Conservation (phyloP, 2,329 filamentous ascomycete genomes). For the Sporothrix variecibatus region DNA sequence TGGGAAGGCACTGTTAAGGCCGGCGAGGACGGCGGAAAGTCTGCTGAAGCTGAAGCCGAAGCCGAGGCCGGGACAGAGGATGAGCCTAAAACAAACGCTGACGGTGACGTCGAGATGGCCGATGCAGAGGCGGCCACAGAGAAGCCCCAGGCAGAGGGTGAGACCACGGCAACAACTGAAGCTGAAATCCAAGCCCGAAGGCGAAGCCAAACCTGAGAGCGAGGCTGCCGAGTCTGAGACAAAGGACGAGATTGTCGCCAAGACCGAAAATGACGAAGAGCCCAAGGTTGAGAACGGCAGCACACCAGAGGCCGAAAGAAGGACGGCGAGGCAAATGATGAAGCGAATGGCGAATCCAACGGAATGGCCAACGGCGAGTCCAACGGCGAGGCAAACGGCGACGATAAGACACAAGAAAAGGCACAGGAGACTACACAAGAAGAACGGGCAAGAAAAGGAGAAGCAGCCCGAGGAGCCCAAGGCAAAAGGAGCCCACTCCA, state of each 20-base stretch:
- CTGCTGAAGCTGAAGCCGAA: not conserved
- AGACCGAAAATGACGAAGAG: not conserved
- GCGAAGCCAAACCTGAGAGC: not conserved
- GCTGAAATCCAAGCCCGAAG: not conserved
- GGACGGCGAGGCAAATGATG: not conserved
- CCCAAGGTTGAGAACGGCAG: not conserved
- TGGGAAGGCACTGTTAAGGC: conserved; percentile 56
- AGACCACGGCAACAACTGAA: not conserved
- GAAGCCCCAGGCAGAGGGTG: not conserved
- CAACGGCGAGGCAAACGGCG: not conserved
- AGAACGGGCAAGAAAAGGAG: not conserved
- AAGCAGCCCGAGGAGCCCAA: not conserved
- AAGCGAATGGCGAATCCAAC: not conserved
- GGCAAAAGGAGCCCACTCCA: not conserved
- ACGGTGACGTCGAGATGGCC: conserved; percentile 1
- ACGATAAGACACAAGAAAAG: not conserved
- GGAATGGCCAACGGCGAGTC: not conserved
- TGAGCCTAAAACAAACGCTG: not conserved
- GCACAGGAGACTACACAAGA: not conserved
- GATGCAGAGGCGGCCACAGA: not conserved
- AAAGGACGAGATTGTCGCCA: not conserved
- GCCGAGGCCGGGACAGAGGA: not conserved
- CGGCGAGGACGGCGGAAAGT: conserved; percentile 39
- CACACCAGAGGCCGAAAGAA: not conserved
- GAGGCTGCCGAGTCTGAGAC: not conserved